Evolutionary conservation across 139 green algal genomes (phyloP), one percentile per base, ranked within the genome.

Genomic region (Yamagishiella unicocca): DNA sequence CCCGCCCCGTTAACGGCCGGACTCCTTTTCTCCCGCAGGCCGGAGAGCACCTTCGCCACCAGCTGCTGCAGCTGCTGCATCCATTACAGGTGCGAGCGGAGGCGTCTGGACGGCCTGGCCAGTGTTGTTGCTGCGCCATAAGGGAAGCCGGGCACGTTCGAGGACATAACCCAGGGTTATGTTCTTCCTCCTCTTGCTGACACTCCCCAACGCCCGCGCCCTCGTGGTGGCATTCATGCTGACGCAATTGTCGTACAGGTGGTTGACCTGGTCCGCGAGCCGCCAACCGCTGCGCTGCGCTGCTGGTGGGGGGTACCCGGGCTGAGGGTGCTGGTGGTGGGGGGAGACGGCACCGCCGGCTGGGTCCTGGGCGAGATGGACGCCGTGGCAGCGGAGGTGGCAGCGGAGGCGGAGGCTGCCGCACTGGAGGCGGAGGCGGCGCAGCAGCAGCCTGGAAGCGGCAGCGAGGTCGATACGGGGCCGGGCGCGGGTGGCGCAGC

Each of bases 51-150:
- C 75, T 97, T 42, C 87, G 89, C 22, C 88, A 76, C 29, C 90
- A 94, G 62, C 95, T 98, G 81, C 93, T 96, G 82, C 94, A 95
- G 75, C 70, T 95, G n/a, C 90, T 98, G 38, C 96, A 98, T 87
- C 96, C 96, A 1, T 75, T 98, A 25, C 95, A 98, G 93, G 94
- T 94, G 46, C 0, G 64, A 25, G 8, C 6, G 42, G 64, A 29
- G 55, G n/a, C n/a, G n/a, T n/a, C n/a, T n/a, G n/a, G n/a, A n/a
- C n/a, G n/a, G n/a, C n/a, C n/a, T 37, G 29, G 19, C 8, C 29
- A 77, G 12, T 21, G 12, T 61, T 22, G 35, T 27, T 58, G 35
- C 40, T 37, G 35, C 24, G 21, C 58, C 72, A 80, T 29, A 4
- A 24, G 31, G 43, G 19, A 50, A n/a, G n/a, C n/a, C n/a, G n/a